Base-by-base conservation (phyloP, 140 eudicot species). In the Ambrosia hybrid region DNA sequence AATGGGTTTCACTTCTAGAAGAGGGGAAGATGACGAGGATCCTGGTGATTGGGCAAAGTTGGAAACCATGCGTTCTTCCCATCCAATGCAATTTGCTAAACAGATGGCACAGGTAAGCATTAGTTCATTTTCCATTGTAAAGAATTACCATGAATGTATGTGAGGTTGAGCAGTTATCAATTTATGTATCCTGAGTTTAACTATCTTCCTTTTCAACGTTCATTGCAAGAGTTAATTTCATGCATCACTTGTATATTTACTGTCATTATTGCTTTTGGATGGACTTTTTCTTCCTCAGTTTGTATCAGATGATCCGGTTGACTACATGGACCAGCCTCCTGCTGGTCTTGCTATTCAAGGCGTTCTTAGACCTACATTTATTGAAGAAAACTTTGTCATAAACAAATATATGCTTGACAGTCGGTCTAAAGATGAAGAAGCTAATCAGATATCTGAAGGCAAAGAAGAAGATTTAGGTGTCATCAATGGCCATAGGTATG, bases 11-110 rank as follows among this genome's bases (percentile, higher is more conserved):
- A 46, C 81, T 83, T 78, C 75, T 84, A 81, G 97, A 88, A 58
- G 79, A 78, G 6, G 78, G 26, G 82, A 78, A 16, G 96, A 84
- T 60, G 78, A 67, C 58, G 97, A 80, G 77, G 97, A 90, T 78
- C 83, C 89, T 68, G 97, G 96, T 34, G 99, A 94, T 76, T 90
- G 99, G 99, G 99, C 96, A 14, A 88, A 90, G 77, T 72, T 94
- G 83, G 99, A 94, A 61, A 94, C 97, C 26, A 94, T 94, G 99
- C 89, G 97, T 60, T 84, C 96, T 76, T 88, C 93, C 55, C 99
- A 94, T 88, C 99, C 99, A 13, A 83, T 94, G 85, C 76, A 94
- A 78, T 94, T 90, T 78, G 96, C 97, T 36, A 86, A 76, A 84
- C 88, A 83, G 75, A 36, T 94, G 67, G 81, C 96, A 37, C 88